A percentile compares a stretch with the other conserved stretches of the same genome.
phyloP scores from a whole-genome alignment of 805 yeast species.

The Yarrowia sp. region DNA sequence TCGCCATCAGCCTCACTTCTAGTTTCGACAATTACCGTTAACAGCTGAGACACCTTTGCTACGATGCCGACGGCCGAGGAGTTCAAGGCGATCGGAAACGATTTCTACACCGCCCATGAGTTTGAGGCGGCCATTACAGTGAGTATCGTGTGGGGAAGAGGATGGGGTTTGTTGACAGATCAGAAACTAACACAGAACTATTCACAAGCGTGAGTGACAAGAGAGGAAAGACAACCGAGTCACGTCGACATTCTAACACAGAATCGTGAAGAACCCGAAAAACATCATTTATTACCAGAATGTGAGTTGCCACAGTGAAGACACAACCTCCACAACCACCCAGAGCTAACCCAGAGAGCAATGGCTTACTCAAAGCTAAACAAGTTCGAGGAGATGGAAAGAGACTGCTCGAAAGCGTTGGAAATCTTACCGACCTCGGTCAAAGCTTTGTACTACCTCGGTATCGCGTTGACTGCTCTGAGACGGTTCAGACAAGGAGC shows the following conservation, averaged over 20 bases:
- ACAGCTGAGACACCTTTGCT: background rate
- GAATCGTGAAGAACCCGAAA: conserved; percentile 28
- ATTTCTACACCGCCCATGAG: conserved; percentile 16
- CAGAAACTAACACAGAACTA: conserved; percentile 28
- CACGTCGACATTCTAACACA: conserved; percentile 7
- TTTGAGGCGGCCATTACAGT: conserved; percentile 25
- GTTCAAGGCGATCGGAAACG: conserved; percentile 31
- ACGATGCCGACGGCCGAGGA: conserved; percentile 28
- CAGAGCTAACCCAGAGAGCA: conserved; percentile 22
- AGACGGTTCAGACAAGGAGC: conserved; percentile 22
- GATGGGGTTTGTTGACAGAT: background rate
- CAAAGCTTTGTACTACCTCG: conserved; percentile 22
- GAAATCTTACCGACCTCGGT: conserved; percentile 14
- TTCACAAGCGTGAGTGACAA: conserved; percentile 28
- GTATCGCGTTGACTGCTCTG: conserved; percentile 18
- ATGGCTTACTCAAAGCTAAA: conserved; percentile 27
- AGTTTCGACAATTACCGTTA: background rate
- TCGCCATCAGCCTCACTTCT: background rate
- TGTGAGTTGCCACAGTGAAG: conserved; percentile 11
- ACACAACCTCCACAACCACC: background rate
- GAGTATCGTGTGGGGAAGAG: background rate
- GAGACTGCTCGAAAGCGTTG: conserved; percentile 30
- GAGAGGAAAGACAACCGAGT: background rate
- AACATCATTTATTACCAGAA: conserved; percentile 33
- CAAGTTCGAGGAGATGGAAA: conserved; percentile 32